These are phyloP conservation scores for Globisporangium middletonii DNA, from an alignment of 352 stramenopile species.

Conservation along the genomic window DNA sequence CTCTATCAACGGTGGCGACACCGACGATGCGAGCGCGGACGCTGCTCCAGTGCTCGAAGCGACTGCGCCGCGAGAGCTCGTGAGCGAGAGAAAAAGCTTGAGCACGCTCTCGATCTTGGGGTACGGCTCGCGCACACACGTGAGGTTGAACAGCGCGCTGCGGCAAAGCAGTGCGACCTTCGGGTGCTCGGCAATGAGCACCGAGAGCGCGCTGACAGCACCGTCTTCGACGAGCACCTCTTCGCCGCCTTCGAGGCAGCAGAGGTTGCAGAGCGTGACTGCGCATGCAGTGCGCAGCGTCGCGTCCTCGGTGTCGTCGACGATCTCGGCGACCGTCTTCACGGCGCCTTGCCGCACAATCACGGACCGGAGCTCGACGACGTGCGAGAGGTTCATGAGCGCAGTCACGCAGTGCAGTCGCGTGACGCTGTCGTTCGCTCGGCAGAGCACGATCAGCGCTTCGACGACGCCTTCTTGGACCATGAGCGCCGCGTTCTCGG, in stretches of 20 bases:
- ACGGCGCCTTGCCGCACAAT: conserved; percentile 71
- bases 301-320: conserved; percentile 55
- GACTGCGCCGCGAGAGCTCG: conserved; percentile 29
- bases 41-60: conserved; percentile 3
- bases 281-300: conserved; percentile 73
- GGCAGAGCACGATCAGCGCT: conserved; percentile 68
- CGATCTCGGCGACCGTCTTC: conserved; percentile 70
- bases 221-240: conserved; percentile 76
- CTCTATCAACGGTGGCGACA: conserved; percentile 2
- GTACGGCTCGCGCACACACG: conserved; percentile 80
- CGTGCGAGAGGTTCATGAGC: conserved; percentile 80
- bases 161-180: conserved; percentile 63
- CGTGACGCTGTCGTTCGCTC: conserved; percentile 56
- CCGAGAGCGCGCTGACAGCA: conserved; percentile 68
- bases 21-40: conserved; percentile 13
- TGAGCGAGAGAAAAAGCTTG: conserved; percentile 67
- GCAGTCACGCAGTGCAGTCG: conserved; percentile 73
- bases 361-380: conserved; percentile 45
- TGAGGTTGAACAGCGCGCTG: conserved; percentile 86
- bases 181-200: conserved; percentile 74
- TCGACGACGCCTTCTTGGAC: conserved; percentile 86
- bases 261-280: conserved; percentile 84
- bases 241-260: conserved; percentile 72
- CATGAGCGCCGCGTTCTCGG: conserved; percentile 80
- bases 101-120: conserved; percentile 83